These are phyloP conservation scores for Xylaria acuta DNA, from an alignment of 495 filamentous ascomycete genomes.

Conservation along the genomic window DNA sequence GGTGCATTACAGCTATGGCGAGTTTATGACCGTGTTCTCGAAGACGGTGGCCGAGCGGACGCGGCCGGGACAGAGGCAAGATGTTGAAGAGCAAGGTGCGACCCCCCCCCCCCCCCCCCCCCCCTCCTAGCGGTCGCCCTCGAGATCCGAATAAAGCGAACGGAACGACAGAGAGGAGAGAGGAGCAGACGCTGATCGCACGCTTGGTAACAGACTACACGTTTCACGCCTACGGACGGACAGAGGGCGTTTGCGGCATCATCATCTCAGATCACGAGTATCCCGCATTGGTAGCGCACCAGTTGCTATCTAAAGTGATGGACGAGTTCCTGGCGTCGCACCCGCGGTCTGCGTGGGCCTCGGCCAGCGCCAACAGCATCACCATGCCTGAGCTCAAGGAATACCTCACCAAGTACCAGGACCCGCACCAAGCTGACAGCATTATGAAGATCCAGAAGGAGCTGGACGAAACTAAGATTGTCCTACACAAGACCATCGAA, in stretches of 20 bases:
- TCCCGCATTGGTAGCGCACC: conserved; percentile 88
- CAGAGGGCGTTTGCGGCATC: conserved; percentile 85
- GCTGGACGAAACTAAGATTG: conserved; percentile 97
- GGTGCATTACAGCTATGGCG: conserved; percentile 51
- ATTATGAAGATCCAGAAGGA: conserved; percentile 97
- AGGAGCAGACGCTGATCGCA: conserved; percentile 14
- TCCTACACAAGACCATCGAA: conserved; percentile 96
- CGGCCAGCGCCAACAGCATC: conserved; percentile 56
- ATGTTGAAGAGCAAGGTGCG: conserved; percentile 85
- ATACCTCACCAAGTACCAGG: conserved; percentile 87
- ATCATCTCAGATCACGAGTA: conserved; percentile 93
- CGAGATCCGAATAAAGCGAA: neutral
- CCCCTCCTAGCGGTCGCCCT: neutral
- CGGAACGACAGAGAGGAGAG: neutral
- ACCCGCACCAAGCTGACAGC: conserved; percentile 84
- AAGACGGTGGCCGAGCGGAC: conserved; percentile 82
- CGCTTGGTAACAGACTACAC: conserved; percentile 62
- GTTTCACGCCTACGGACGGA: conserved; percentile 89
- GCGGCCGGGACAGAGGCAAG: conserved; percentile 83
- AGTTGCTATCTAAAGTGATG: conserved; percentile 86
- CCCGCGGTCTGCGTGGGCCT: conserved; percentile 70
- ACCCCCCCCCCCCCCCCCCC: conserved; percentile 15
- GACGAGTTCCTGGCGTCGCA: conserved; percentile 90
- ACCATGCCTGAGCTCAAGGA: conserved; percentile 76
- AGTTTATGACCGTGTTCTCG: conserved; percentile 74